A percentile compares a stretch with the other conserved stretches of the same genome.
Conservation (phyloP, 1,139 yeast species). For the Yamadazyma songkhlaensis region DNA sequence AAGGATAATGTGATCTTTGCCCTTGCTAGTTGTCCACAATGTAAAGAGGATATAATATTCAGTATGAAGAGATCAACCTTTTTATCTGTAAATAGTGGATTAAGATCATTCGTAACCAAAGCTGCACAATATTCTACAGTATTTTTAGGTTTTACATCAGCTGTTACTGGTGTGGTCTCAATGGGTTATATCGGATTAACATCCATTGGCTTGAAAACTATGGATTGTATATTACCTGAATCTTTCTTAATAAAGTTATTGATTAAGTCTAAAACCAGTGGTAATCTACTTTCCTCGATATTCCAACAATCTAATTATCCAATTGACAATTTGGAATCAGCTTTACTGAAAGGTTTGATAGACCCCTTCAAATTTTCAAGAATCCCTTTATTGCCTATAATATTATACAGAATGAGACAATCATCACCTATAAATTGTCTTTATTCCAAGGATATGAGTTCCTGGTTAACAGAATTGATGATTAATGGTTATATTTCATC, state of each 20-base stretch:
- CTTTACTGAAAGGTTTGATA: slow-evolving; percentile 32
- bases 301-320: slow-evolving; percentile 17
- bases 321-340: slow-evolving; percentile 33
- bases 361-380: slow-evolving; percentile 42
- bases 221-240: slow-evolving; percentile 38
- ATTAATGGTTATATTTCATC: slow-evolving; percentile 38
- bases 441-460: slow-evolving; percentile 16
- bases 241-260: slow-evolving; percentile 31
- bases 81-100: slow-evolving; percentile 21
- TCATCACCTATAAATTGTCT: slow-evolving; percentile 33
- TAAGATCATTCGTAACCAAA: slow-evolving; percentile 20
- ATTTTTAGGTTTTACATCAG: slow-evolving; percentile 38
- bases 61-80: slow-evolving; percentile 30
- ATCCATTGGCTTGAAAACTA: slow-evolving; percentile 38
- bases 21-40: slow-evolving; percentile 43
- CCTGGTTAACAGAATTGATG: slow-evolving; percentile 34
- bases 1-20: slow-evolving; percentile 17
- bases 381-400: slow-evolving; percentile 39
- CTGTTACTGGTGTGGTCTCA: slow-evolving; percentile 40
- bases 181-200: slow-evolving; percentile 44
- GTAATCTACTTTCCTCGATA: slow-evolving; percentile 17
- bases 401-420: slow-evolving; percentile 39
- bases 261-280: slow-evolving; percentile 13
- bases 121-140: slow-evolving; percentile 31
- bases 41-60: slow-evolving; percentile 37